Evolutionary conservation across 306 rosid genomes (phyloP).

Genomic region (Coriaria nepalensis): DNA sequence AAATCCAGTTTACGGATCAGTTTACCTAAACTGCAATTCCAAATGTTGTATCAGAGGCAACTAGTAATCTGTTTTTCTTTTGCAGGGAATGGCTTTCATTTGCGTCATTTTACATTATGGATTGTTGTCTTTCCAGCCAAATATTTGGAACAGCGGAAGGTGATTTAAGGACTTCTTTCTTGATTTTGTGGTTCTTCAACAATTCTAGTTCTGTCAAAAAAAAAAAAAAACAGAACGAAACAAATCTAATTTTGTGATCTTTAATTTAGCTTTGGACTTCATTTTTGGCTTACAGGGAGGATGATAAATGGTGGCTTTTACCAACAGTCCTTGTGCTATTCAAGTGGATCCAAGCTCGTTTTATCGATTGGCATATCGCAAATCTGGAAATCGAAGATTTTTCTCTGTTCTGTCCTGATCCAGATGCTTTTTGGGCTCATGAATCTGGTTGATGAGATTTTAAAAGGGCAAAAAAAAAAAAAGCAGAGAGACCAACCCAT

Average conservation of each 20-base stretch:
- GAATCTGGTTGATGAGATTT: conserved; percentile 41
- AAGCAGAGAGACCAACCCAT: background rate
- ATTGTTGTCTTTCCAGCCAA: conserved; percentile 45
- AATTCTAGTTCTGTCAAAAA: background rate
- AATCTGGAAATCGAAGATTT: conserved; percentile 72
- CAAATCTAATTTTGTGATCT: background rate
- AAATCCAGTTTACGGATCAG: conserved; percentile 5
- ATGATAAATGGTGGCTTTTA: conserved; percentile 86
- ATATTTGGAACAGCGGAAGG: conserved; percentile 60
- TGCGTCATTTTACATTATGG: conserved; percentile 57
- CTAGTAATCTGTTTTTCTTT: conserved; percentile 6
- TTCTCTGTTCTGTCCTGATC: conserved; percentile 74
- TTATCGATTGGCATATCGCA: conserved; percentile 89
- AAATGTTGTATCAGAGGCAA: conserved; percentile 4
- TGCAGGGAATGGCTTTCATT: conserved; percentile 71
- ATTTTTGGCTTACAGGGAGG: conserved; percentile 51
- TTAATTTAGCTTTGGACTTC: conserved; percentile 3
- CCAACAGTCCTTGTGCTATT: conserved; percentile 67
- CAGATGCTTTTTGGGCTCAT: conserved; percentile 91
- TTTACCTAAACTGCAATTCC: background rate
- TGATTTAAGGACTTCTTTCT: conserved; percentile 20
- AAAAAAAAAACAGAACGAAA: background rate
- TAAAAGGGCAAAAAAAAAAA: too few relatives aligned
- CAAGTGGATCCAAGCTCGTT: conserved; percentile 68
- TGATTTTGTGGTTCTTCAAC: conserved; percentile 4